phyloP scores from a whole-genome alignment of 2,329 filamentous ascomycete species.

The Aspergillus sp. region DNA sequence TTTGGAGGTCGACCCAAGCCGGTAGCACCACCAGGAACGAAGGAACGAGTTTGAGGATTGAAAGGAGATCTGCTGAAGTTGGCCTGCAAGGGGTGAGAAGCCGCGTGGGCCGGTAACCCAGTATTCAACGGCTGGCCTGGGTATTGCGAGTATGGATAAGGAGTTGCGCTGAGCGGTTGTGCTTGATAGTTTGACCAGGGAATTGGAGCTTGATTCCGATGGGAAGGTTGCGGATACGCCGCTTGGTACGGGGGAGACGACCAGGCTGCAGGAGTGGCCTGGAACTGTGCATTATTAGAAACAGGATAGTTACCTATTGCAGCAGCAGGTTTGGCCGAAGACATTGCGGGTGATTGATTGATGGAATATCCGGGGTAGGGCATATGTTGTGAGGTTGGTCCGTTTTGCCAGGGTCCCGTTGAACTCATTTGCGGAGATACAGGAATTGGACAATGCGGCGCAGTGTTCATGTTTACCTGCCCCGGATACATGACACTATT shows the following conservation, averaged over 20 bases:
- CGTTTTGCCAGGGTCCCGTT: conserved; percentile 37
- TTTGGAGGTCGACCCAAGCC: conserved; percentile 33
- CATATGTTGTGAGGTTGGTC: conserved; percentile 34
- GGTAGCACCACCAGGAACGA: conserved; percentile 65
- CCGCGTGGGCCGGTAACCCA: conserved; percentile 69
- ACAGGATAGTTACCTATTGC: conserved; percentile 39
- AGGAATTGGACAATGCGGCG: conserved; percentile 37
- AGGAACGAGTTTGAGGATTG: conserved; percentile 91
- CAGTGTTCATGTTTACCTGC: conserved; percentile 31
- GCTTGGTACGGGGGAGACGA: conserved; percentile 32
- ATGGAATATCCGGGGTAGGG: conserved; percentile 41
- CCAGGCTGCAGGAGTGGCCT: conserved; percentile 33
- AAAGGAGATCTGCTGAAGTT: conserved; percentile 84
- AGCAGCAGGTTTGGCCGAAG: conserved; percentile 39
- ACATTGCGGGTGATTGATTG: conserved; percentile 38
- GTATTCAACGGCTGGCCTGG: conserved; percentile 58
- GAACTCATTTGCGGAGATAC: conserved; percentile 36
- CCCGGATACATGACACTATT: conserved; percentile 33
- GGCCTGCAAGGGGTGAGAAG: conserved; percentile 79
- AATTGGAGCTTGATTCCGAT: conserved; percentile 40
- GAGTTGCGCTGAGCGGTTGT: conserved; percentile 42
- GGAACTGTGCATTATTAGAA: conserved; percentile 33
- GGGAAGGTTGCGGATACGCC: conserved; percentile 34
- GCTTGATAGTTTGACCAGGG: conserved; percentile 41
- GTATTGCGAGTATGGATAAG: conserved; percentile 78